Evolutionary conservation across 2,329 filamentous ascomycete genomes (phyloP).

Genomic region (Fusarium tupiense): DNA sequence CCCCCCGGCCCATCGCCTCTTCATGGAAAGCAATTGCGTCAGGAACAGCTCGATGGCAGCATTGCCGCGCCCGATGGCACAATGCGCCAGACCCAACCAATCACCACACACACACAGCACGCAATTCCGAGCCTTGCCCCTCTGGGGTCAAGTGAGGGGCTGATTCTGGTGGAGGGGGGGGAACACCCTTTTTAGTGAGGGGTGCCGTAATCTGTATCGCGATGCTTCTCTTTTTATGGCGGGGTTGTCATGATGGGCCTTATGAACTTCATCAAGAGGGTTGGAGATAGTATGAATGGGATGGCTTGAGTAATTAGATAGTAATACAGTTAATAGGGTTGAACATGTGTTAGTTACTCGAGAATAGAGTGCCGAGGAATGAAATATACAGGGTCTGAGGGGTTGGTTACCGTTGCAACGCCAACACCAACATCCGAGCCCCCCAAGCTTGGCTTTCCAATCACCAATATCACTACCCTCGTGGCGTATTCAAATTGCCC

Average conservation of each 20-base stretch:
- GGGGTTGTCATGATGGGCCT: conserved; percentile 26
- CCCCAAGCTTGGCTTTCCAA: conserved; percentile 24
- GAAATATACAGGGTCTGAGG: background rate
- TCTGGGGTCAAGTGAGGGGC: conserved; percentile 41
- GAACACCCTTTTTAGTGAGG: conserved; percentile 10
- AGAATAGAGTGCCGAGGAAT: background rate
- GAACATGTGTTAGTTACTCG: no score
- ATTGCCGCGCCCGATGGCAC: conserved; percentile 40
- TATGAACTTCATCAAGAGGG: background rate
- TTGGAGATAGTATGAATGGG: background rate
- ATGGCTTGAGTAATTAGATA: background rate
- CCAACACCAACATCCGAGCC: conserved; percentile 3
- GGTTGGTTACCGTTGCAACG: conserved; percentile 10
- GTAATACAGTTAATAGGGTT: fast-evolving
- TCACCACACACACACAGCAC: conserved; percentile 33
- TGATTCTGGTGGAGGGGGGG: conserved; percentile 14
- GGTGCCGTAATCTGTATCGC: background rate
- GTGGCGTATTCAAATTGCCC: conserved; percentile 22
- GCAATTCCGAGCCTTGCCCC: conserved; percentile 42
- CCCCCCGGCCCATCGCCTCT: conserved; percentile 29
- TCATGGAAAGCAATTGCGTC: conserved; percentile 36
- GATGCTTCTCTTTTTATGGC: conserved; percentile 9
- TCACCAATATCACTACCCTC: conserved; percentile 27
- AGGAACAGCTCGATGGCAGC: conserved; percentile 41
- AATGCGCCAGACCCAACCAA: conserved; percentile 34